These are phyloP conservation scores for Crithidia bombi DNA, from an alignment of 208 protist species.

Conservation along the genomic window DNA sequence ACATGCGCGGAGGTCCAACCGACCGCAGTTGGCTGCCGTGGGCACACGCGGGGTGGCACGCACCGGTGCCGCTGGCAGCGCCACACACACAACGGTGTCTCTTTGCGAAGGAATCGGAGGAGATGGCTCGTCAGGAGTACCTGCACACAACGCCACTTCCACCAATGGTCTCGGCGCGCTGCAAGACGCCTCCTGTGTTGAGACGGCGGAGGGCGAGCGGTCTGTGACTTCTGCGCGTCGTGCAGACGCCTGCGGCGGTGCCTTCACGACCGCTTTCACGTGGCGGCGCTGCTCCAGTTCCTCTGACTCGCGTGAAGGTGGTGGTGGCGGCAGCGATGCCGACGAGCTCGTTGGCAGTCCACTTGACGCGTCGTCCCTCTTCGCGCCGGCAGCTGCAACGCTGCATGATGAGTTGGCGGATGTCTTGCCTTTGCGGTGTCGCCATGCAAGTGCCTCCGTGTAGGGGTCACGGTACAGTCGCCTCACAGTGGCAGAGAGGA, in stretches of 20 bases:
- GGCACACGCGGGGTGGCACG: background rate
- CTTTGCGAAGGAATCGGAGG: too few species aligned
- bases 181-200: background rate
- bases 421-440: background rate
- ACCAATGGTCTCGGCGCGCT: background rate
- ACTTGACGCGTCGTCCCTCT: background rate
- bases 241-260: background rate
- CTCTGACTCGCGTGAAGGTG: background rate
- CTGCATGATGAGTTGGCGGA: background rate
- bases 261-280: background rate
- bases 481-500: slow-evolving; percentile 1
- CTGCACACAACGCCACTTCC: background rate
- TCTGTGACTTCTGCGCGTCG: background rate
- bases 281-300: background rate
- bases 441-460: background rate
- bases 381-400: background rate
- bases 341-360: background rate
- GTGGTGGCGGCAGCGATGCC: background rate
- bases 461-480: slow-evolving; percentile 4
- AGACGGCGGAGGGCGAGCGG: background rate
- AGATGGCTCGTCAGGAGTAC: background rate
- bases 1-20: slow-evolving; percentile 30
- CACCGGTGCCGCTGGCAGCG: slow-evolving; percentile 2
- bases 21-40: slow-evolving; percentile 1
- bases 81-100: slow-evolving; percentile 9